Base-by-base conservation (phyloP, 2,329 filamentous ascomycete genomes). In the Leptoxyphium fumago region DNA sequence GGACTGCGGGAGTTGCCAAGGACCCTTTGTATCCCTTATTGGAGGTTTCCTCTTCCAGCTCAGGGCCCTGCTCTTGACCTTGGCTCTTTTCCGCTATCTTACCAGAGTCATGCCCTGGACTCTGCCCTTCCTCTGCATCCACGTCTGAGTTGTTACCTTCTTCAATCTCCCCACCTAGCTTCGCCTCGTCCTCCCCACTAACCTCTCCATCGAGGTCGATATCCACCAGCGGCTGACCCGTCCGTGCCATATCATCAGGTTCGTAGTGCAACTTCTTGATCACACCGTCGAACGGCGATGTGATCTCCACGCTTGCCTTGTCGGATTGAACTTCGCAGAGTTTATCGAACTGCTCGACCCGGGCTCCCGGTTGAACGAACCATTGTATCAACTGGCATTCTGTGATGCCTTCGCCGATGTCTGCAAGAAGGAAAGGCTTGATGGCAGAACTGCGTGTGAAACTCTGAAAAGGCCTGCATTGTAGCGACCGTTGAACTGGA, bases 331-430 rank as follows among this genome's bases (percentile, higher is more conserved):
- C 93, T 68, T 98, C 91, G 67, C 91, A 98, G 40, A 98, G 74
- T 47, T 89, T 91, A 55, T 93, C 91, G 74, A 94, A 98, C 69
- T 98, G 89, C 68, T 98, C 88, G 55, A 98, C 88, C 46, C 84
- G 80, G 30, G 91, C 91, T 46, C 88, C 89, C 41, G 93, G 87
- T 66, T 95, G 83, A 52, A 98, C 89, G 62, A 96, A 98, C 91
- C 91, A 98, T 70, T 98, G 91, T 57, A 96, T 96, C 58, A 98
- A 85, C 65, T 98, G 91, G 60, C 91, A 94, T 68, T 98, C 91
- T 61, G 91, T 88, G 58, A 96, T 98, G 44, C 91, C 91, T 72
- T 93, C 85, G 42, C 85, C 85, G 63, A 93, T 91, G 59, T 93
- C 85, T 49, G 85, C 84, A 47, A 93, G 66, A 36, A 89, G 57